Conservation (phyloP, 106 monocot genomes). For the Xerophyta viscosa region DNA sequence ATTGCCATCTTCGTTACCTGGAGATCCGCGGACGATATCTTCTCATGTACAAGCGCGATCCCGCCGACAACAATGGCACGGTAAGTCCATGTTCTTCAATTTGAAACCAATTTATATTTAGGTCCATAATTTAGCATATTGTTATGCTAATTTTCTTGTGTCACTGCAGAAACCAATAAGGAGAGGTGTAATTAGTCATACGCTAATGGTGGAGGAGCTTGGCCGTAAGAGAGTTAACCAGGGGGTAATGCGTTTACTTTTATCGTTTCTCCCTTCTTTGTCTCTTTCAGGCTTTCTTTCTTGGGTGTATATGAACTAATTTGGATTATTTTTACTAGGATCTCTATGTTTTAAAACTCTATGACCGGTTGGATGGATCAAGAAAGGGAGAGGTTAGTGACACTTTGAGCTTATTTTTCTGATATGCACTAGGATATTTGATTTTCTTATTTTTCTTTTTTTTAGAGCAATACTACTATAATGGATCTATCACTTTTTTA, state of each 20-base stretch:
- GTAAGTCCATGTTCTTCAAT: conserved; percentile 22
- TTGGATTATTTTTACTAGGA: conserved; percentile 28
- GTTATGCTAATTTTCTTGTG: neutral
- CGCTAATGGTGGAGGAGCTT: conserved; percentile 75
- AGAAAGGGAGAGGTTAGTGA: conserved; percentile 89
- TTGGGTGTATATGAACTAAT: conserved; percentile 1
- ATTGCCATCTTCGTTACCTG: conserved; percentile 88
- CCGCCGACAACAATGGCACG: conserved; percentile 39
- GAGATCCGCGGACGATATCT: conserved; percentile 46
- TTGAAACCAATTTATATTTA: neutral
- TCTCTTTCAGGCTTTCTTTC: no score
- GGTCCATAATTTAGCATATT: no score
- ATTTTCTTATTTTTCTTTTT: no score
- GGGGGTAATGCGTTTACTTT: conserved; percentile 39
- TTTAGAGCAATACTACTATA: no score
- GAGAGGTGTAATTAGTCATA: conserved; percentile 67
- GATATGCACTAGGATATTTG: no score
- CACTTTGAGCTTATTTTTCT: neutral
- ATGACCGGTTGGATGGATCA: conserved; percentile 66
- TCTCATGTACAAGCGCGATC: conserved; percentile 90
- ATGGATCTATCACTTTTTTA: no score
- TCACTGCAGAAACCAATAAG: conserved; percentile 69
- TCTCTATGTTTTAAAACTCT: conserved; percentile 69
- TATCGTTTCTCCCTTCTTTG: neutral
- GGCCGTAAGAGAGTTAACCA: conserved; percentile 45